These are phyloP conservation scores for Flammula alnicola DNA, from an alignment of 1,284 basidiomycete species.

Conservation along the genomic window DNA sequence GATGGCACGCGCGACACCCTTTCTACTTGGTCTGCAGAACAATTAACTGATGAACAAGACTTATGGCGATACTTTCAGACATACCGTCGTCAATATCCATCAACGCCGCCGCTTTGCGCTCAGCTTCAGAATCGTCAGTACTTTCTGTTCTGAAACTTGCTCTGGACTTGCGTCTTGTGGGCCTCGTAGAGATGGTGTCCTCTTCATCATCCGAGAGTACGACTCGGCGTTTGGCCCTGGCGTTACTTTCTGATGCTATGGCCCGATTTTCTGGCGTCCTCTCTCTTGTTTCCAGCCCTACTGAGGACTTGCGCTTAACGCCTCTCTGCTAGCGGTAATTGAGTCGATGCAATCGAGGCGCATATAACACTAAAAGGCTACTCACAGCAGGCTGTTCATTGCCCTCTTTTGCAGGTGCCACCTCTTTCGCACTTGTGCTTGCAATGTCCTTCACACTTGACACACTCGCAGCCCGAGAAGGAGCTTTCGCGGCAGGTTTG, in stretches of 20 bases:
- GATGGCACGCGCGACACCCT: conserved; percentile 39
- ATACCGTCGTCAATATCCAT: conserved; percentile 76
- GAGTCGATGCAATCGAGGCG: neutral
- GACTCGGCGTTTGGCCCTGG: conserved; percentile 47
- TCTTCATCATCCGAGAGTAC: conserved; percentile 65
- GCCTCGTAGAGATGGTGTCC: conserved; percentile 28
- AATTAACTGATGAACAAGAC: neutral
- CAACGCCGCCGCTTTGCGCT: conserved; percentile 58
- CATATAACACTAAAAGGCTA: neutral
- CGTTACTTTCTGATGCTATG: conserved; percentile 11
- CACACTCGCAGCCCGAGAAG: conserved; percentile 12
- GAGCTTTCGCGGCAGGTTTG: conserved; percentile 16
- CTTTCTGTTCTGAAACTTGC: conserved; percentile 22
- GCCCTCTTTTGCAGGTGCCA: conserved; percentile 2
- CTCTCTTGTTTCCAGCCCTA: conserved; percentile 18
- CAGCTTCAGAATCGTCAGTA: conserved; percentile 40
- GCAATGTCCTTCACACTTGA: conserved; percentile 1
- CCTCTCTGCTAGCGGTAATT: conserved; percentile 47
- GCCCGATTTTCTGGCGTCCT: conserved; percentile 22
- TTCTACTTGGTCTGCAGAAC: conserved; percentile 49
- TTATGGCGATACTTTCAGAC: neutral
- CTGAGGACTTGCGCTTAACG: conserved; percentile 57
- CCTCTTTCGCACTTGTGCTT: neutral
- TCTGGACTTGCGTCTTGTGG: conserved; percentile 25
- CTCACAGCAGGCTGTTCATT: conserved; percentile 16